A percentile compares a stretch with the other conserved stretches of the same genome.
Evolutionary conservation across 805 yeast genomes (phyloP).

Genomic region (Zygosaccharomyces bailii): DNA sequence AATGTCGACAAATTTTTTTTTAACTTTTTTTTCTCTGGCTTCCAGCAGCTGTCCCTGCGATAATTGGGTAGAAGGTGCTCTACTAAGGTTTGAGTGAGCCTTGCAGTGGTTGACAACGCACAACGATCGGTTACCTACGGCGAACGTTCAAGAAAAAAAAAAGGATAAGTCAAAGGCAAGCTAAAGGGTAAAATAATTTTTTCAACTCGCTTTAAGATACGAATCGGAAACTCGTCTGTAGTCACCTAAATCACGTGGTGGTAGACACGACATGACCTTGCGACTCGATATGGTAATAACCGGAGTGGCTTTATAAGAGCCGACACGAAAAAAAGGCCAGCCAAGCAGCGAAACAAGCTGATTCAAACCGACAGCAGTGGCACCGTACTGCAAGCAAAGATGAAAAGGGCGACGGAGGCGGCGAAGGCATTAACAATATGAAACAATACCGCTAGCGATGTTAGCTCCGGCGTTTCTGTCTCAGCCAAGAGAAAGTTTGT

Average conservation of each 20-base stretch:
- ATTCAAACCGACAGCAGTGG: too few species aligned
- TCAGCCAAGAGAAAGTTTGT: too few species aligned
- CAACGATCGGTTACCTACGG: not conserved
- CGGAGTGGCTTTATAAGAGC: not conserved
- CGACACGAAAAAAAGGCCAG: not conserved
- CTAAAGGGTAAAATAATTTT: too few species aligned
- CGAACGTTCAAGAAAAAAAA: not conserved
- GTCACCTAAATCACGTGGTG: not conserved
- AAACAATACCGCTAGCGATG: too few species aligned
- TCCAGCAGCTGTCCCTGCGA: not conserved
- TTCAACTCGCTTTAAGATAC: too few species aligned
- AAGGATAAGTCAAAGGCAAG: not conserved
- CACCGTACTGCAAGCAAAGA: too few species aligned
- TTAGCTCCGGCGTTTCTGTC: too few species aligned
- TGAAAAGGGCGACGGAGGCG: not conserved
- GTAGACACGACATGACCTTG: not conserved
- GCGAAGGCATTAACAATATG: too few species aligned
- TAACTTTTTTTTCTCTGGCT: not conserved
- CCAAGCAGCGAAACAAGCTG: not conserved
- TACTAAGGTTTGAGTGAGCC: not conserved
- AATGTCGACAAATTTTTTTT: slow-evolving; percentile 3
- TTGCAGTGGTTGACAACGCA: not conserved
- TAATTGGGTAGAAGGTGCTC: not conserved
- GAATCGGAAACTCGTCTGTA: too few species aligned
- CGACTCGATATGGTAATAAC: not conserved